A percentile compares a stretch with the other conserved stretches of the same genome.
These are phyloP conservation scores for sorghum (Sorghum bicolor) DNA, from an alignment of 176 grass and related monocot genomes.

Conservation along the genomic window Sorghum_bicolor_NCBIv3 NC_012870.2:7635501-7636000, in stretches of 20 bases:
- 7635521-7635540: no score
- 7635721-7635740: slow-evolving; percentile 32
- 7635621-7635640: no score
- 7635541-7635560: no score
- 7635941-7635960: slow-evolving; percentile 57
- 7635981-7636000: slow-evolving; percentile 43
- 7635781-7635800: slow-evolving; percentile 53
- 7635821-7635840: background rate
- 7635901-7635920: slow-evolving; percentile 72
- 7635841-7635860: slow-evolving; percentile 1
- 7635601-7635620: no score
- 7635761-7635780: slow-evolving; percentile 21
- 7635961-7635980: slow-evolving; percentile 47
- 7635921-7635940: slow-evolving; percentile 71
- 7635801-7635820: background rate
- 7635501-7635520: no score
- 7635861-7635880: slow-evolving; percentile 56
- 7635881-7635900: slow-evolving; percentile 54
- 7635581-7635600: no score
- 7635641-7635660: no score
- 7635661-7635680: slow-evolving; percentile 45
- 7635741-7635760: slow-evolving; percentile 47
- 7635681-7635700: slow-evolving; percentile 65
- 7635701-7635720: slow-evolving; percentile 63
- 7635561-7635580: no score